Evolutionary conservation across 805 yeast species (phyloP).

Genomic region (Yamadazyma phyllophila): DNA sequence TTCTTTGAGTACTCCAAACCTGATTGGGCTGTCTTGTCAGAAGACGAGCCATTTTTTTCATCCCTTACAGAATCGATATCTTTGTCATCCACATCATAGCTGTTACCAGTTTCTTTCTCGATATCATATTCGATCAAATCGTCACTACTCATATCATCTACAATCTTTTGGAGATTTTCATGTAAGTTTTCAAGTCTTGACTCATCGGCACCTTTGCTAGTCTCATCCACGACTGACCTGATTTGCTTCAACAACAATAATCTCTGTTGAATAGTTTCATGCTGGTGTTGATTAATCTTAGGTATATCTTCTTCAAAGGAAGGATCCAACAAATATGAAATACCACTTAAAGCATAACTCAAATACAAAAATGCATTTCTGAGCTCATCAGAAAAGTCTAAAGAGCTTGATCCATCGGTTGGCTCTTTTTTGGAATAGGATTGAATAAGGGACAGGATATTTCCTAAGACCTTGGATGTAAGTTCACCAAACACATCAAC

Average conservation of each 20-base stretch:
- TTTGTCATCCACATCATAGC: conserved; percentile 18
- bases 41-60: neutral
- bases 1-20: conserved; percentile 3
- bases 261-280: conserved; percentile 34
- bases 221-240: conserved; percentile 22
- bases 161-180: conserved; percentile 33
- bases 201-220: conserved; percentile 21
- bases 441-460: conserved; percentile 38
- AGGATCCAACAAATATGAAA: conserved; percentile 71
- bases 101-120: conserved; percentile 14
- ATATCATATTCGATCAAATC: conserved; percentile 17
- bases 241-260: conserved; percentile 32
- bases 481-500: conserved; percentile 54
- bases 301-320: conserved; percentile 52
- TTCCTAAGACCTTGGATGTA: conserved; percentile 40
- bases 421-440: conserved; percentile 17
- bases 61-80: neutral
- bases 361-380: conserved; percentile 55
- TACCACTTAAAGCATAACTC: conserved; percentile 64
- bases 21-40: conserved; percentile 2
- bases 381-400: conserved; percentile 50
- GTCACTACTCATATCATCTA: conserved; percentile 26
- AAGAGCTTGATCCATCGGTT: conserved; percentile 16
- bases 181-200: conserved; percentile 25
- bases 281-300: conserved; percentile 27